Evolutionary conservation across 768 basidiomycete species (phyloP), one percentile per base, ranked within the genome.

Genomic region (Podaxis sp.): DNA sequence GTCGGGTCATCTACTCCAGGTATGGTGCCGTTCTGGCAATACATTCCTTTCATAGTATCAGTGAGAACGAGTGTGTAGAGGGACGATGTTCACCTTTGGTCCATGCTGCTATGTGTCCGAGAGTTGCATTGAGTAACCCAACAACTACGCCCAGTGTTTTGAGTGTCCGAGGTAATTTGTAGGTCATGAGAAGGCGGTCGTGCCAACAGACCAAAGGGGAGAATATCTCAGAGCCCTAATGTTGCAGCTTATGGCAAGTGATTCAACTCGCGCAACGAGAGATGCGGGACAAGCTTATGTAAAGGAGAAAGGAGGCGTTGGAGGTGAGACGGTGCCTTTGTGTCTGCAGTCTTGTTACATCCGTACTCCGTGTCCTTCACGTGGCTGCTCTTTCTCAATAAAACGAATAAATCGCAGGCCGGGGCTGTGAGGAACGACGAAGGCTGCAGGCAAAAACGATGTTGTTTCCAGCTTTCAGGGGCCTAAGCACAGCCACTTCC

Each of bases 1-100:
- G 76, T 68, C 38, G 66, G 62, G 57, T 77, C 67, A 52, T 74
- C 69, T 0, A 65, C 56, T 9, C 73, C 72, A 25, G 27, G 40
- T 6, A 23, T 61, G 5, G 70, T 76, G 14, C 75, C 75, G 35
- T 76, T 74, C 32, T 74, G 42, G 58, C 76, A 77, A 40, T 74
- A 75, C 72, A 74, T 75, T 14, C 70, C 75, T 73, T 14, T 7
- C 6, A 16, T 3, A 44, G 42, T 44, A 9, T 32, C 32, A 32
- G 7, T 32, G 1, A 32, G 6, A 44, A 2, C 42, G 42, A 18
- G 9, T 18, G 7, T 44, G 14, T 18, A 16, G 18, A 18, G 18
- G 14, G 42, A 16, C 6, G 18, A n/a, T 44, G 14, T n/a, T 44
- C n/a, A 44, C 42, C 42, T 21, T 44, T n/a, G 16, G 42, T 44